Evolutionary conservation across 108 stramenopile genomes (phyloP).

Genomic region (Fragilariopsis cylindrus): DNA sequence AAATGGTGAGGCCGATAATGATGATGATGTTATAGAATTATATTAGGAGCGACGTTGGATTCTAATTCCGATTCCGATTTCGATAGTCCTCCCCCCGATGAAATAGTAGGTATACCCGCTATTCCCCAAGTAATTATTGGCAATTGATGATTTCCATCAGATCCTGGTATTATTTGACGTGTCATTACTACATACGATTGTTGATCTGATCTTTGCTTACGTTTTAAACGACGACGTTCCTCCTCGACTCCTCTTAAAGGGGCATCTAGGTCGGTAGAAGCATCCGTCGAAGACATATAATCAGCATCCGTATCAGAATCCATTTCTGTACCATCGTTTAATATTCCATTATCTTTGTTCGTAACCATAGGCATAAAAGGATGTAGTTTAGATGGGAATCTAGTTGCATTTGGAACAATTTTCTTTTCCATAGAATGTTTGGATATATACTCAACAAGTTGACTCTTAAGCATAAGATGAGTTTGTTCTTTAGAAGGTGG

Average conservation of each 20-base stretch:
- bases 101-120: slow-evolving; percentile 56
- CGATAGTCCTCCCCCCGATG: slow-evolving; percentile 20
- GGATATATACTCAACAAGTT: slow-evolving; percentile 69
- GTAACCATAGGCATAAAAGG: slow-evolving; percentile 2
- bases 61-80: not conserved
- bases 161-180: slow-evolving; percentile 64
- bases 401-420: slow-evolving; percentile 66
- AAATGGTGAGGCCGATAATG: not conserved
- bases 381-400: slow-evolving; percentile 48
- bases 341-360: not conserved
- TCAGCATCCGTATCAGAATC: slow-evolving; percentile 19
- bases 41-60: not conserved
- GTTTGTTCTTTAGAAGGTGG: slow-evolving; percentile 17
- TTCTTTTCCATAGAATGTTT: slow-evolving; percentile 51
- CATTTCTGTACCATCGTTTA: not conserved
- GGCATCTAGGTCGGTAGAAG: slow-evolving; percentile 77
- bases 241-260: slow-evolving; percentile 34
- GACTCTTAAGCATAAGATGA: slow-evolving; percentile 1
- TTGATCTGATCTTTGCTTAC: slow-evolving; percentile 29
- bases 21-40: not conserved
- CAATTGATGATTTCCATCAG: slow-evolving; percentile 28
- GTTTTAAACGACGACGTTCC: slow-evolving; percentile 32
- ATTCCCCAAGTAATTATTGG: slow-evolving; percentile 84
- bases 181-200: slow-evolving; percentile 70
- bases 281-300: slow-evolving; percentile 39